Conservation (phyloP, 2,329 filamentous ascomycete genomes). For the Mariannaea sp. region DNA sequence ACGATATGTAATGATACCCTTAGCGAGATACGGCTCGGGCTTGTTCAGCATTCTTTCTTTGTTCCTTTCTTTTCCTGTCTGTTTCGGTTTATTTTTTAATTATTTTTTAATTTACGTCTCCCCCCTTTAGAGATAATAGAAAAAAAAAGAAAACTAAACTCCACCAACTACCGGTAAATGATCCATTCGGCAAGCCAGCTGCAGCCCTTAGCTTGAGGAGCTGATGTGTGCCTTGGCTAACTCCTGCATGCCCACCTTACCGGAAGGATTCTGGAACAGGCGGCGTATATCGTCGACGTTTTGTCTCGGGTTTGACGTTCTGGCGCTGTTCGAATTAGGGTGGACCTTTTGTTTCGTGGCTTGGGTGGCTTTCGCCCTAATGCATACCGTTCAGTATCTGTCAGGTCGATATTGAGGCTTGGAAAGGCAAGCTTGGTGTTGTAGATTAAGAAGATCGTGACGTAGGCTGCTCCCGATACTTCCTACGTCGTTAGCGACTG, state of each 20-base stretch:
- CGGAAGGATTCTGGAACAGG: slow-evolving; percentile 11
- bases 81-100: no score
- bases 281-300: not conserved
- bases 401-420: not conserved
- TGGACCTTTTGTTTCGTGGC: slow-evolving; percentile 8
- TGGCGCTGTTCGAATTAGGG: not conserved
- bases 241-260: not conserved
- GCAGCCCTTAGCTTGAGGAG: not conserved
- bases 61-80: no score
- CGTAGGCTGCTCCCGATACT: no score
- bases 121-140: no score
- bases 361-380: not conserved
- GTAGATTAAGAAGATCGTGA: no score
- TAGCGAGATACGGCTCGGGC: no score
- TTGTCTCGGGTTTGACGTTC: not conserved
- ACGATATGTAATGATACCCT: no score
- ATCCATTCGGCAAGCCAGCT: not conserved
- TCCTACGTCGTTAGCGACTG: no score
- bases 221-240: not conserved
- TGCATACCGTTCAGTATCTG: not conserved
- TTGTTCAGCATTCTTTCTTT: no score
- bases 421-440: no score
- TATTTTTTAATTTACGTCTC: no score
- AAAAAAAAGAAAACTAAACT: no score
- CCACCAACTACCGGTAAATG: not conserved